Conservation (phyloP, 768 basidiomycete genomes). For the Leccinum boreale region DNA sequence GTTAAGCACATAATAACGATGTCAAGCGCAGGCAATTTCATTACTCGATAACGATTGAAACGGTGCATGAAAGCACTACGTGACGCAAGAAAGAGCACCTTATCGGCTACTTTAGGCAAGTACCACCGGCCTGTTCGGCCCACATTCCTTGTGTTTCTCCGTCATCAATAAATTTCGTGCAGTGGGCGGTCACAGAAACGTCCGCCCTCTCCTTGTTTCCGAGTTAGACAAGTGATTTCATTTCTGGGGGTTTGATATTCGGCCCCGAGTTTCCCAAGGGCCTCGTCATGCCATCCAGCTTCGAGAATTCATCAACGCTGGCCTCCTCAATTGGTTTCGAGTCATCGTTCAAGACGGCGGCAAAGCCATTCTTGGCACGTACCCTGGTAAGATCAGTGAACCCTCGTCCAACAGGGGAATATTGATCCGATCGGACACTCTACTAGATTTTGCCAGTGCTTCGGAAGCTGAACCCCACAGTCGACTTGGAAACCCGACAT, state of each 20-base stretch:
- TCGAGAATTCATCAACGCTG: slow-evolving; percentile 49
- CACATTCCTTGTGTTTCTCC: not conserved
- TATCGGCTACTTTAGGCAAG: not conserved
- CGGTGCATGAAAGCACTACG: not conserved
- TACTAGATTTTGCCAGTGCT: slow-evolving; percentile 52
- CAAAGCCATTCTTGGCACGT: slow-evolving; percentile 70
- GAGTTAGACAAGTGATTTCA: slow-evolving; percentile 55
- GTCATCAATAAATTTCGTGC: slow-evolving; percentile 5
- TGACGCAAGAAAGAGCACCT: not conserved
- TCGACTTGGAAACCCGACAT: not conserved
- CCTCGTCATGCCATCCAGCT: slow-evolving; percentile 1
- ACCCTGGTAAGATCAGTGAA: slow-evolving; percentile 2
- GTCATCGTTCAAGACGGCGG: slow-evolving; percentile 61
- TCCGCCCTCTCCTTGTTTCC: slow-evolving; percentile 6
- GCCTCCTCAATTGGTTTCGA: slow-evolving; percentile 50
- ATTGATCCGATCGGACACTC: slow-evolving; percentile 43
- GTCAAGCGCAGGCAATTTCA: slow-evolving; percentile 1
- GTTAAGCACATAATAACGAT: slow-evolving; percentile 1
- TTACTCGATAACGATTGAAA: not conserved
- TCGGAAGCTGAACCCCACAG: slow-evolving; percentile 43
- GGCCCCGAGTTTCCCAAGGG: slow-evolving; percentile 29
- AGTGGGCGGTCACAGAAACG: not conserved
- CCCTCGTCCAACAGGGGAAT: not conserved
- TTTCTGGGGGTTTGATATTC: slow-evolving; percentile 64
- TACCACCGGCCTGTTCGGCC: not conserved